Evolutionary conservation across 768 basidiomycete species (phyloP).

Genomic region (Lactarius indigo): DNA sequence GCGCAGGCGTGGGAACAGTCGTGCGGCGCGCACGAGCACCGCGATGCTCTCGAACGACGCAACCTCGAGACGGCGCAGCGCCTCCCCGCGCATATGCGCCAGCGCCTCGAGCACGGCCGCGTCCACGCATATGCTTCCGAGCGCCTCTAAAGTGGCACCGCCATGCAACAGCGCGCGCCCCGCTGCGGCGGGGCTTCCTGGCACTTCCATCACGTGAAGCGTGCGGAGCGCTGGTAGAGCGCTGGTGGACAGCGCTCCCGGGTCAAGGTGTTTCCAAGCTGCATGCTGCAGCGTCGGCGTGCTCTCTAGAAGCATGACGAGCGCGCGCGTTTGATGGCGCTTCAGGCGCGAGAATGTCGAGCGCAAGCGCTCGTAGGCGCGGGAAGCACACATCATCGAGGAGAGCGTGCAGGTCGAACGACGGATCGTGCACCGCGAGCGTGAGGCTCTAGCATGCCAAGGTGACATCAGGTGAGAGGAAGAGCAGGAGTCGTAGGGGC

Average conservation of each 20-base stretch:
- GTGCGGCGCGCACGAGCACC: neutral
- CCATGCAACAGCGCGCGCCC: neutral
- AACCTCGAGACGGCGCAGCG: neutral
- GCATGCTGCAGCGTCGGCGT: neutral
- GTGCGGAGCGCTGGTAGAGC: conserved; percentile 24
- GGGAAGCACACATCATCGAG: neutral
- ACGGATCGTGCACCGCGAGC: conserved; percentile 35
- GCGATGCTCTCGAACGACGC: neutral
- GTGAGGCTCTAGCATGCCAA: neutral
- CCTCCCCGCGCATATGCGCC: neutral
- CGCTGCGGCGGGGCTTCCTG: neutral
- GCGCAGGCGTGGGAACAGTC: neutral
- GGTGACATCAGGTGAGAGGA: neutral
- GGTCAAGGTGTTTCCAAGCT: neutral
- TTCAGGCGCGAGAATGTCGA: neutral
- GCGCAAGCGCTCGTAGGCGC: neutral
- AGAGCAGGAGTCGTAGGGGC: neutral
- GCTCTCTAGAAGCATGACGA: conserved; percentile 3
- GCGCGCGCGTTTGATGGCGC: neutral
- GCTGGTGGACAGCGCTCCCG: neutral
- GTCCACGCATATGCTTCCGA: neutral
- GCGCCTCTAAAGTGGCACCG: neutral
- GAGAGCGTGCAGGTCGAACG: conserved; percentile 2
- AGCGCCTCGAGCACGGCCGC: neutral
- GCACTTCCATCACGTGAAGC: neutral